Conservation (phyloP, 306 rosid genomes). For the Pyrus pyrifolia region DNA sequence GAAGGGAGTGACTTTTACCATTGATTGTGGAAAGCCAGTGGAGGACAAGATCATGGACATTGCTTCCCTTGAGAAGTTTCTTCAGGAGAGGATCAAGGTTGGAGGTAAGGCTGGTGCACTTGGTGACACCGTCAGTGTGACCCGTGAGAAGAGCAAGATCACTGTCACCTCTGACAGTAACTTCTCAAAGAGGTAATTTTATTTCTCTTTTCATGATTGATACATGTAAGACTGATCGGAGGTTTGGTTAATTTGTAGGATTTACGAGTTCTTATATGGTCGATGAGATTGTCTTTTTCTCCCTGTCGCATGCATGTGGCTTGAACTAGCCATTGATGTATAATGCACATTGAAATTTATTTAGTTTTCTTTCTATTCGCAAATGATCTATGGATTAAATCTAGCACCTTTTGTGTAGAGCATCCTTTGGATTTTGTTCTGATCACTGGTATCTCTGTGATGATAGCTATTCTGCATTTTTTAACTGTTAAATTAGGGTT, state of each 20-base stretch:
- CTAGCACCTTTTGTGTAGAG: background rate
- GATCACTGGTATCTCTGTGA: background rate
- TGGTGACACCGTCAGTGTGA: constrained; percentile 63
- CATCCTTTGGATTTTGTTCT: background rate
- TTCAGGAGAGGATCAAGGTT: constrained; percentile 52
- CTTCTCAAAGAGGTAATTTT: constrained; percentile 69
- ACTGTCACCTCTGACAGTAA: constrained; percentile 62
- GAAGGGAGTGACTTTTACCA: constrained; percentile 40
- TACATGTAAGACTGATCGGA: background rate
- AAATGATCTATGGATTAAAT: background rate
- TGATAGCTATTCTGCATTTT: background rate
- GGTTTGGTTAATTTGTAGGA: background rate
- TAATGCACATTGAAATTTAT: background rate
- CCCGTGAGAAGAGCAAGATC: constrained; percentile 70
- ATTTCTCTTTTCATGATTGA: background rate
- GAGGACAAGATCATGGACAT: constrained; percentile 59
- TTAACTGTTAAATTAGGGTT: background rate
- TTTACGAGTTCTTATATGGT: background rate
- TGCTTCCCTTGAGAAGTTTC: constrained; percentile 56
- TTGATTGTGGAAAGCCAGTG: constrained; percentile 53
- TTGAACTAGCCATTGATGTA: background rate
- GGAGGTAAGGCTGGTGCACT: constrained; percentile 76
- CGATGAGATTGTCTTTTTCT: background rate
- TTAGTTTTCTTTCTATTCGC: background rate
- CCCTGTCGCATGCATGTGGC: background rate